A percentile compares a stretch with the other conserved stretches of the same genome.
Evolutionary conservation across 257 asterid species (phyloP).

Genomic region (Coffea eugenioides): DNA sequence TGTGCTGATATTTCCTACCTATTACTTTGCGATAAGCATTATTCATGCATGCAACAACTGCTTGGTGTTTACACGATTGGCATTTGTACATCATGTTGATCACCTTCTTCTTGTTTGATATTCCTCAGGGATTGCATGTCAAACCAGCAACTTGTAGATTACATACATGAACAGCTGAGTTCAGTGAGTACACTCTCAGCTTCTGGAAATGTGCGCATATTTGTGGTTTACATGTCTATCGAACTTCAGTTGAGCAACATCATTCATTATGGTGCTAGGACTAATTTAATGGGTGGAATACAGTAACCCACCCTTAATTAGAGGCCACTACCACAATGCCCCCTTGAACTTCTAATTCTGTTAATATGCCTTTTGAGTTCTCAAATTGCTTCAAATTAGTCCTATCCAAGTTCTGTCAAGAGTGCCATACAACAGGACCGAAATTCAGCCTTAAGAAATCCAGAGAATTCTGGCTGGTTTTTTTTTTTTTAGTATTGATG

Average conservation of each 20-base stretch:
- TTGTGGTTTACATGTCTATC: background rate
- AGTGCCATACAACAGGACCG: too few species aligned
- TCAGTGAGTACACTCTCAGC: slow-evolving; percentile 45
- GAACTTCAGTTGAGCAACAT: background rate
- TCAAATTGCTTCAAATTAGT: too few species aligned
- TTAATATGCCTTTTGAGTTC: too few species aligned
- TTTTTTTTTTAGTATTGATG: too few species aligned
- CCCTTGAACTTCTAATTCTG: background rate
- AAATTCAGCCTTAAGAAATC: too few species aligned
- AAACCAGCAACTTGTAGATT: slow-evolving; percentile 92
- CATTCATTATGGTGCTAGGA: background rate
- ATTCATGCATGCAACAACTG: background rate
- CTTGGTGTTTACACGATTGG: background rate
- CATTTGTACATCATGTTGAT: background rate
- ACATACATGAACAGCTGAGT: slow-evolving; percentile 73
- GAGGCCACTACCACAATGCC: background rate
- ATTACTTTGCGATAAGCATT: background rate
- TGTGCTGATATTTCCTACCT: background rate
- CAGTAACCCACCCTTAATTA: background rate
- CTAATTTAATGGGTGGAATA: too few species aligned
- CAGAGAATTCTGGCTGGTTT: too few species aligned
- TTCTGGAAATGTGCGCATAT: background rate
- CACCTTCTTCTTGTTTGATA: background rate
- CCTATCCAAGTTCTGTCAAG: too few species aligned
- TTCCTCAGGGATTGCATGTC: slow-evolving; percentile 93